These are phyloP conservation scores for Monosporascus sp. DNA, from an alignment of 2,329 filamentous ascomycete genomes.

Conservation along the genomic window DNA sequence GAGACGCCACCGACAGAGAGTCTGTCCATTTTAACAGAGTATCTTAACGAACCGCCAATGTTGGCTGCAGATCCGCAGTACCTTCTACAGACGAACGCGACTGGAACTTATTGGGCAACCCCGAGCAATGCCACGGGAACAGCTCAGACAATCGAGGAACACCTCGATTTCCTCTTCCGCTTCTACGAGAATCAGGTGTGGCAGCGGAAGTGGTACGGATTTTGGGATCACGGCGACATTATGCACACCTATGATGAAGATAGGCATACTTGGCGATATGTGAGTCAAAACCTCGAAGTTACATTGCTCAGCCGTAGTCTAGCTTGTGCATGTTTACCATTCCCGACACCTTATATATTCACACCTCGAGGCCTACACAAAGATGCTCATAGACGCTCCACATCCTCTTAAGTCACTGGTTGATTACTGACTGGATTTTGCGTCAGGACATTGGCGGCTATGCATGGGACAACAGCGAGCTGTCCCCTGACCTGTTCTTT, in stretches of 20 bases:
- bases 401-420: no score
- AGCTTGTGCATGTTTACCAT: no score
- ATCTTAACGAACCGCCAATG: constrained; percentile 47
- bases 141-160: constrained; percentile 38
- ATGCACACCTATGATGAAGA: constrained; percentile 57
- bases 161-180: constrained; percentile 50
- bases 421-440: not conserved
- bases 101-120: constrained; percentile 50
- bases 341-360: no score
- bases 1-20: constrained; percentile 44
- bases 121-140: constrained; percentile 24
- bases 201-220: constrained; percentile 57
- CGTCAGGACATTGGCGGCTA: constrained; percentile 57
- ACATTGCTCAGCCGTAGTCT: no score
- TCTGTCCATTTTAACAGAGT: constrained; percentile 35
- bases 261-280: constrained; percentile 49
- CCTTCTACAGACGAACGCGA: constrained; percentile 45
- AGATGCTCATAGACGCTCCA: no score
- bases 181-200: constrained; percentile 53
- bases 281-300: not conserved
- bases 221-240: constrained; percentile 57
- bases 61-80: constrained; percentile 42
- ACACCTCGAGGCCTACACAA: no score
- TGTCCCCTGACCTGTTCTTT: constrained; percentile 57
- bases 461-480: constrained; percentile 60